Conservation (phyloP, 768 basidiomycete species). For the Russula earlei region DNA sequence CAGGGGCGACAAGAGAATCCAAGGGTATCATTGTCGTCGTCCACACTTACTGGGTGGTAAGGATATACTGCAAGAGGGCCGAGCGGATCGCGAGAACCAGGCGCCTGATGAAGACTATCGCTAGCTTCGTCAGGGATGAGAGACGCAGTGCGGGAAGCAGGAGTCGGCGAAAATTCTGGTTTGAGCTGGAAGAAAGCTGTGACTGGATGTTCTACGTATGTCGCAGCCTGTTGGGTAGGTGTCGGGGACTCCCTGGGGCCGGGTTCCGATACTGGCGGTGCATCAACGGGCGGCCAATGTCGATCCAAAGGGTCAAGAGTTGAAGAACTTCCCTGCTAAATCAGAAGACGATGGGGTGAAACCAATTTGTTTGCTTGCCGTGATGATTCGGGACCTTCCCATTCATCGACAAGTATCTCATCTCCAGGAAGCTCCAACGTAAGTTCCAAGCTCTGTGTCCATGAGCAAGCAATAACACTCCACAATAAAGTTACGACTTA, state of each 20-base stretch:
- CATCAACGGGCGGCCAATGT: not conserved
- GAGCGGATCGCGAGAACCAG: not conserved
- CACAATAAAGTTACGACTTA: conserved; percentile 12
- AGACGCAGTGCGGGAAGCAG: not conserved
- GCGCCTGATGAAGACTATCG: not conserved
- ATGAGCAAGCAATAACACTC: not conserved
- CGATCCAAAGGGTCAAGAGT: not conserved
- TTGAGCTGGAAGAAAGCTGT: not conserved
- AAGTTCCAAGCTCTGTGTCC: conserved; percentile 4
- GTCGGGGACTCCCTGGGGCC: not conserved
- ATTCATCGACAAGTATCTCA: not conserved
- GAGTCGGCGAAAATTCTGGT: not conserved
- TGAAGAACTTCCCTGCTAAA: not conserved
- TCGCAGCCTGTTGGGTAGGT: not conserved
- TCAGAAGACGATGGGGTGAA: not conserved
- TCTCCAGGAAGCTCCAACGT: conserved; percentile 1
- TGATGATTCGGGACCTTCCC: not conserved
- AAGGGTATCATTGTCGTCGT: conserved; percentile 24
- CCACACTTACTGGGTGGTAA: conserved; percentile 40
- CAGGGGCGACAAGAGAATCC: conserved; percentile 57
- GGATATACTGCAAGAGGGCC: conserved; percentile 40
- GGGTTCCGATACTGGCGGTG: not conserved
- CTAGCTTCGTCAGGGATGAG: not conserved
- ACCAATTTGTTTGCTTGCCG: not conserved
- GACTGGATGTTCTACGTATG: not conserved